Evolutionary conservation across 768 basidiomycete species (phyloP).

Genomic region (Suillus hirtellus): DNA sequence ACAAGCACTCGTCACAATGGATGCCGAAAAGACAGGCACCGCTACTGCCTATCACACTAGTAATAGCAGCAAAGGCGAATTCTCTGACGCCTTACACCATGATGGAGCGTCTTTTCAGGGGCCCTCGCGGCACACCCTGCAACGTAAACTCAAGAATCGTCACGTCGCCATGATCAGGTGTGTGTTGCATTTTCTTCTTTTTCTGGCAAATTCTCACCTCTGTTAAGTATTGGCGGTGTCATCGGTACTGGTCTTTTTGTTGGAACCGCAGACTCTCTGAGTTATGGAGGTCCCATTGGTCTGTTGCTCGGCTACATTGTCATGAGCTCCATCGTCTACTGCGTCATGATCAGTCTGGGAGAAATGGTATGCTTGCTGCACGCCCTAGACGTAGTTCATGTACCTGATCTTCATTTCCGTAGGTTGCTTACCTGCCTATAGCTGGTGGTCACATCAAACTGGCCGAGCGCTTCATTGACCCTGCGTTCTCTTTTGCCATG

Average conservation of each 20-base stretch:
- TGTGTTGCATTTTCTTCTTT: constrained; percentile 10
- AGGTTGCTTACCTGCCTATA: constrained; percentile 74
- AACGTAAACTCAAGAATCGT: constrained; percentile 70
- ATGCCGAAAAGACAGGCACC: constrained; percentile 23
- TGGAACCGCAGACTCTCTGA: constrained; percentile 57
- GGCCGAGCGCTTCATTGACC: constrained; percentile 80
- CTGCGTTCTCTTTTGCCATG: constrained; percentile 61
- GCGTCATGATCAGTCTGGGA: constrained; percentile 64
- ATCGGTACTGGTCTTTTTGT: constrained; percentile 66
- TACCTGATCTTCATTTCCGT: constrained; percentile 55
- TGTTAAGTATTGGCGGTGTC: constrained; percentile 60
- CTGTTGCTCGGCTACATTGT: constrained; percentile 68
- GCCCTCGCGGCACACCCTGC: constrained; percentile 30
- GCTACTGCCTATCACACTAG: not conserved
- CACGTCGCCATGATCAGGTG: constrained; percentile 84
- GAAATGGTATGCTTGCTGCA: constrained; percentile 74
- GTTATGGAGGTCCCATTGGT: constrained; percentile 69
- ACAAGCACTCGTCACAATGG: constrained; percentile 11
- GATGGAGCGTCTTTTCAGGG: constrained; percentile 23
- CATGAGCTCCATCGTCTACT: constrained; percentile 69
- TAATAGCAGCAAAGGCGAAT: constrained; percentile 2
- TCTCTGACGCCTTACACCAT: constrained; percentile 19
- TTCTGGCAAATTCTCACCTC: not conserved
- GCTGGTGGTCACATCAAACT: constrained; percentile 80
- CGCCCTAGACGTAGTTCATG: constrained; percentile 43